These are phyloP conservation scores for Ulota crispa DNA, from an alignment of 225 moss, liverwort and hornwort genomes.

Conservation along the genomic window DNA sequence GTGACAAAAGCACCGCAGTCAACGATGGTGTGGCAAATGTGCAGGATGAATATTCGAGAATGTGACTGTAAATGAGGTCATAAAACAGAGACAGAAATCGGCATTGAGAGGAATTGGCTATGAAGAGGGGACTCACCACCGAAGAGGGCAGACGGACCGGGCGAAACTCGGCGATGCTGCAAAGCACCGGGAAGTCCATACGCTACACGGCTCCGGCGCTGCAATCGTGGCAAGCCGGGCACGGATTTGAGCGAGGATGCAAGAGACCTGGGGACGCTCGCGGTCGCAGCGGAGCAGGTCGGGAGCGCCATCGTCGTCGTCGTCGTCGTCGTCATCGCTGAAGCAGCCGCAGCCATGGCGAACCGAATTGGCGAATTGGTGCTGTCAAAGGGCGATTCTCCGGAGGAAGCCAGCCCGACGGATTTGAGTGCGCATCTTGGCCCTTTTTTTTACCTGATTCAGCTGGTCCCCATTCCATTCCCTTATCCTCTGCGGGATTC, in stretches of 20 bases:
- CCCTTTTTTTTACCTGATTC: neutral
- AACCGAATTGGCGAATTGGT: neutral
- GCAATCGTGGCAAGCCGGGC: constrained; percentile 20
- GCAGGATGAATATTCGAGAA: neutral
- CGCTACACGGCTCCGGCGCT: constrained; percentile 9
- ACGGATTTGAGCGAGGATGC: constrained; percentile 8
- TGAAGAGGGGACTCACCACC: constrained; percentile 32
- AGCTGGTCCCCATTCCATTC: neutral
- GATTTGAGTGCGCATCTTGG: neutral
- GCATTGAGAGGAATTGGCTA: neutral
- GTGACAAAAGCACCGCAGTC: too few relatives aligned
- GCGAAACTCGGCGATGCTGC: neutral
- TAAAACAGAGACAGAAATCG: neutral
- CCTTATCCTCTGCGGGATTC: constrained; percentile 14
- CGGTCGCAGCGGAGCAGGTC: neutral
- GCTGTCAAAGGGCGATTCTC: neutral
- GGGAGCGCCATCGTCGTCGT: constrained; percentile 22
- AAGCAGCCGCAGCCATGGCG: constrained; percentile 31
- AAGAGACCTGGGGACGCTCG: neutral
- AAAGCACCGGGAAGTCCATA: constrained; percentile 15
- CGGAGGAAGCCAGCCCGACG: neutral
- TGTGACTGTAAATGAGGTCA: neutral
- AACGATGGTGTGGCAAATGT: neutral
- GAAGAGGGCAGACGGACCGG: constrained; percentile 41
- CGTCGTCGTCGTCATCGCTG: constrained; percentile 10